Conservation (phyloP, 2,329 filamentous ascomycete species). For the Aspergillus pseudoviridinutans region DNA sequence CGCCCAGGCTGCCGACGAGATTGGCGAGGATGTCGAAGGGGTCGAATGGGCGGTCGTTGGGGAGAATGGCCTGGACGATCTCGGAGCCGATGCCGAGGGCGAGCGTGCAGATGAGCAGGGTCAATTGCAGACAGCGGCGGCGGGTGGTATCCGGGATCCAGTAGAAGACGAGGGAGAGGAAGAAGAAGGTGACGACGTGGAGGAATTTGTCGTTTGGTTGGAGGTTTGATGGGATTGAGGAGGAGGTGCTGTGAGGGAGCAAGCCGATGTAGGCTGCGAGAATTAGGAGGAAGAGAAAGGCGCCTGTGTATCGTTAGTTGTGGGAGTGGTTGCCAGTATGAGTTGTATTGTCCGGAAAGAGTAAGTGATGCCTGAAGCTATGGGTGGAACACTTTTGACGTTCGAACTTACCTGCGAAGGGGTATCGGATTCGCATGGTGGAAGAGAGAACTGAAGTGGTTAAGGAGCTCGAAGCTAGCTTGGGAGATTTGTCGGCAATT, state of each 20-base stretch:
- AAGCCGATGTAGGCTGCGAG: slow-evolving; percentile 77
- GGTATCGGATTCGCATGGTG: slow-evolving; percentile 77
- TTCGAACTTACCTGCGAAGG: slow-evolving; percentile 71
- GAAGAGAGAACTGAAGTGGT: not conserved
- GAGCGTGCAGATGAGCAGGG: slow-evolving; percentile 73
- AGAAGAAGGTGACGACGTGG: slow-evolving; percentile 84
- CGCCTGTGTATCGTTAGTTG: slow-evolving; percentile 47
- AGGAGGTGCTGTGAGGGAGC: slow-evolving; percentile 46
- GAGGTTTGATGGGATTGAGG: slow-evolving; percentile 43
- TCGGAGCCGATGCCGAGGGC: slow-evolving; percentile 54
- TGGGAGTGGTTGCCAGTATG: not conserved
- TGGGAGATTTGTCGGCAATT: not conserved
- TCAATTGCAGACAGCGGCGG: slow-evolving; percentile 78
- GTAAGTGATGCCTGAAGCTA: not conserved
- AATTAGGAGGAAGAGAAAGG: slow-evolving; percentile 65
- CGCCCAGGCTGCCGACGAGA: slow-evolving; percentile 69
- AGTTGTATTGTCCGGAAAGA: not conserved
- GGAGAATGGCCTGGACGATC: slow-evolving; percentile 60
- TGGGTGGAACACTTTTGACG: not conserved
- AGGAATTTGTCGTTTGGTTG: slow-evolving; percentile 84
- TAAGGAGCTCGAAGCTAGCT: not conserved
- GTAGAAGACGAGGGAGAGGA: slow-evolving; percentile 82
- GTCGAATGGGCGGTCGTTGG: slow-evolving; percentile 69
- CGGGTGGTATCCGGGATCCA: slow-evolving; percentile 93
- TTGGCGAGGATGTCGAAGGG: slow-evolving; percentile 85